Evolutionary conservation across 2,329 filamentous ascomycete genomes (phyloP), one percentile per base, ranked within the genome.

Genomic region (Cadophora malorum): DNA sequence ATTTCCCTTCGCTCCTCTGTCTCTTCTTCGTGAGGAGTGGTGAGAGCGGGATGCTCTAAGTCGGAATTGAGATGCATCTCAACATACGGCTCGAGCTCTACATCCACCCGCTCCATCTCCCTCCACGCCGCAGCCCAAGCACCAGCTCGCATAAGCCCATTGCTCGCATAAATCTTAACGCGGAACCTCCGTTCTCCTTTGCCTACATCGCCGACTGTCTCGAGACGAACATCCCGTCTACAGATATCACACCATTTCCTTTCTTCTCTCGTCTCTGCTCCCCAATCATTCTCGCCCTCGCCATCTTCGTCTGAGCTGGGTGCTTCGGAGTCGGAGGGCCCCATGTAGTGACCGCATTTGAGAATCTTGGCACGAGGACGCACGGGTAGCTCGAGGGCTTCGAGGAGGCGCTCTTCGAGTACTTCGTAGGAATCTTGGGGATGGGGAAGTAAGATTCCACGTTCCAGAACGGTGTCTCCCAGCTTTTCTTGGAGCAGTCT

Each of bases 61-160:
- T 88, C 87, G 21, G 85, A 84, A 64, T 88, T 84, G 14, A 90
- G 76, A 1, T 83, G 79, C 0, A 86, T 78, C 21, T 88, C 86
- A 12, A 94, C 85, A 75, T 90, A 86, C 3, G 96, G 91, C 74
- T 92, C 88, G 63, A 99, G 88, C 79, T 98, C 95, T 1, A 97
- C 92, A 76, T 99, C 96, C 0, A 98, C 93, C n/a, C 95, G 88
- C 80, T 99, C 96, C 96, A 99, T 99, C 79, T 98, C 95, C 73
- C 88, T 91, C 95, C 95, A 99, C 67, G 93, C 95, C 1, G 94
- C 94, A 4, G 88, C 88, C 96, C 96, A 99, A 0, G 96, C 95
- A 0, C 93, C 93, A 5, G 93, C 90, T 67, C 90, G 88, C 93
- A 99, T 97, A 59, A 98, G 82, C 0, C 96, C 96, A 79, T 98